Base-by-base conservation (phyloP, 306 rosid species). In the Prunus davidiana region DNA sequence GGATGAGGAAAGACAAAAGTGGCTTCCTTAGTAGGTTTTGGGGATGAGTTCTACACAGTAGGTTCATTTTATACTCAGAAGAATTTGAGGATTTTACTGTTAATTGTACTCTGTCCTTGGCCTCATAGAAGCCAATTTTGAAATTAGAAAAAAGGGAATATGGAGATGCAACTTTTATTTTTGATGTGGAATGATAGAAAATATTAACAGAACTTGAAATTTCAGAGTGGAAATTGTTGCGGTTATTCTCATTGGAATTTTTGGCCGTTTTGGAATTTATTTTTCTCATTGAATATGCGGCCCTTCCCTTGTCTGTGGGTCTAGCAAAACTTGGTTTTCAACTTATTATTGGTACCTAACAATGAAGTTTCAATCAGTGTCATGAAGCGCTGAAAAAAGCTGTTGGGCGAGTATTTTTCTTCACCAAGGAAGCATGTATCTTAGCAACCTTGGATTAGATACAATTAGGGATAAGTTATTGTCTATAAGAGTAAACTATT, bases 1-100 rank as follows among this genome's bases (percentile, higher is more conserved):
- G 91, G 84, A 72, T 87, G 91, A 87, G 78, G 88, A 87, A 87
- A 79, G 91, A 87, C 77, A 80, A 79, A 64, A 87, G 81, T 82
- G 91, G 88, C 61, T 80, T 87, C 64, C 76, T 87, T 11, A 87
- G 86, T 58, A 82, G 88, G 83, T 79, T 87, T 74, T 87, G 90
- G 90, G 64, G 88, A 62, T 82, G 83, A 87, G 57, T 51, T 62
- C 27, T 6, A 20, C 3, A 18, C 74, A 56, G 5, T 32, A n/a
- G 55, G 14, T 18, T 45, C 64, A 20, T 34, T 64, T 34, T 43
- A 3, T 22, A 43, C 57, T 30, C 62, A 3, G 10, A 47, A 65
- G 6, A 45, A 65, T 25, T 52, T 68, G 71, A 63, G 69, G 60
- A 74, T 50, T 50, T 68, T 38, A 38, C 67, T 27, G 52, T 56